phyloP scores from a whole-genome alignment of 164 flowering plant genomes.

The Amborella trichopoda region DNA sequence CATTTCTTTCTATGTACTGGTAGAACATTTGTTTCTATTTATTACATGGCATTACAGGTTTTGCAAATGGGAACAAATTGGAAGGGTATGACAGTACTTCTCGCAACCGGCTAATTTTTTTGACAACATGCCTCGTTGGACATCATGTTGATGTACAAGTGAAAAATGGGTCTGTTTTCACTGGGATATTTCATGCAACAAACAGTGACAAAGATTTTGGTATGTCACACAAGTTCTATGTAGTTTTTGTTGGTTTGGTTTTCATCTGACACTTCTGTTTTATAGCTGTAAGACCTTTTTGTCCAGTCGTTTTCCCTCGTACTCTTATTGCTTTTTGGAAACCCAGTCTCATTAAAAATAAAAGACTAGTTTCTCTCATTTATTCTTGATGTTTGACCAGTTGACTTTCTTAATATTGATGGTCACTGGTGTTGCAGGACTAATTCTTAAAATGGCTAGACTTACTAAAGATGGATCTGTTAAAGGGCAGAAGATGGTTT shows the following conservation, averaged over 20 bases:
- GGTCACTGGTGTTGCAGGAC: no score
- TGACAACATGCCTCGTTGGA: slow-evolving; percentile 75
- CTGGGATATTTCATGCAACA: slow-evolving; percentile 81
- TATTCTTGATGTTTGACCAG: no score
- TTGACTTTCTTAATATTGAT: no score
- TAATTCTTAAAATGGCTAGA: slow-evolving; percentile 81
- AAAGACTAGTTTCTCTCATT: no score
- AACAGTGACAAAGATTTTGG: slow-evolving; percentile 78
- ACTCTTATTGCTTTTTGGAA: no score
- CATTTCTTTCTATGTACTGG: no score
- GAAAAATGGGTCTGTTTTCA: slow-evolving; percentile 67
- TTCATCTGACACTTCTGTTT: no score
- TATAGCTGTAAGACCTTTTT: no score
- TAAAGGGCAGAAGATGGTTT: slow-evolving; percentile 35
- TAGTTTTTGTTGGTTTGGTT: no score
- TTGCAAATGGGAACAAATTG: slow-evolving; percentile 28
- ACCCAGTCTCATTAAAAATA: no score
- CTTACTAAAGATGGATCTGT: slow-evolving; percentile 46
- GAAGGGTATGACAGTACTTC: slow-evolving; percentile 40
- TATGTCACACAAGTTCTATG: slow-evolving; percentile 36
- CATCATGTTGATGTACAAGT: slow-evolving; percentile 89
- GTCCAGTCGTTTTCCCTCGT: no score
- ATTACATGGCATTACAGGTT: slow-evolving; percentile 16
- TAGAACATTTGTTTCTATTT: not conserved
- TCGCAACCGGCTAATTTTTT: slow-evolving; percentile 60